These are phyloP conservation scores for Aureobasidium lini DNA, from an alignment of 2,329 filamentous ascomycete species.

Conservation along the genomic window DNA sequence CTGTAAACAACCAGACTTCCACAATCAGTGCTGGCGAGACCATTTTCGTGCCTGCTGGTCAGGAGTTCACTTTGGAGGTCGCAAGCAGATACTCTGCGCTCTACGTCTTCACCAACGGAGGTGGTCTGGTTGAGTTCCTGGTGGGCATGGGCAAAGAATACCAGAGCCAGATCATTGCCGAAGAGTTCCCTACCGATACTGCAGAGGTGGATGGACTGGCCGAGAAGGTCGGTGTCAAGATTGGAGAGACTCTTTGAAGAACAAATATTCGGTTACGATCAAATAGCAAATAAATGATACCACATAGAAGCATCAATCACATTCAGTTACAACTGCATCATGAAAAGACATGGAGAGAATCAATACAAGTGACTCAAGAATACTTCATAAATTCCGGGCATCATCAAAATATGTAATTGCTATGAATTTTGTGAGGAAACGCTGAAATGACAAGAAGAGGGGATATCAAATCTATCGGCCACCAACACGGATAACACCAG, in stretches of 20 bases:
- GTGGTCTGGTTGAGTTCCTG: slow-evolving; percentile 40
- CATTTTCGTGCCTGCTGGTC: slow-evolving; percentile 41
- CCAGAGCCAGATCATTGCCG: slow-evolving; percentile 15
- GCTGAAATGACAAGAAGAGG: neutral
- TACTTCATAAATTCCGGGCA: too few species aligned
- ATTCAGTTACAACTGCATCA: too few species aligned
- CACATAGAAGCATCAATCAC: too few species aligned
- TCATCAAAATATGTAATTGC: slow-evolving; percentile 8
- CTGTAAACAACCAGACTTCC: slow-evolving; percentile 30
- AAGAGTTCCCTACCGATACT: slow-evolving; percentile 3
- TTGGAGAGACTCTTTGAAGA: neutral
- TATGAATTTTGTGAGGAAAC: slow-evolving; percentile 7
- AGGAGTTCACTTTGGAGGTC: slow-evolving; percentile 39
- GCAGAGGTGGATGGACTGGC: neutral
- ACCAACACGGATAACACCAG: slow-evolving; percentile 64
- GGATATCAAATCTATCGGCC: slow-evolving; percentile 20
- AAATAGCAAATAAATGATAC: too few species aligned
- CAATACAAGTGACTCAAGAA: too few species aligned
- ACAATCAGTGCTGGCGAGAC: slow-evolving; percentile 42
- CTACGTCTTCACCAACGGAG: slow-evolving; percentile 43
- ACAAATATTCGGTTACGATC: too few species aligned
- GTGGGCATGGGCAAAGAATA: slow-evolving; percentile 24
- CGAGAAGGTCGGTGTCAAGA: neutral
- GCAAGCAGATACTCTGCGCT: slow-evolving; percentile 41
- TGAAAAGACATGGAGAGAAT: too few species aligned